phyloP scores from a whole-genome alignment of 768 basidiomycete genomes.

The Hericium rajendrae region DNA sequence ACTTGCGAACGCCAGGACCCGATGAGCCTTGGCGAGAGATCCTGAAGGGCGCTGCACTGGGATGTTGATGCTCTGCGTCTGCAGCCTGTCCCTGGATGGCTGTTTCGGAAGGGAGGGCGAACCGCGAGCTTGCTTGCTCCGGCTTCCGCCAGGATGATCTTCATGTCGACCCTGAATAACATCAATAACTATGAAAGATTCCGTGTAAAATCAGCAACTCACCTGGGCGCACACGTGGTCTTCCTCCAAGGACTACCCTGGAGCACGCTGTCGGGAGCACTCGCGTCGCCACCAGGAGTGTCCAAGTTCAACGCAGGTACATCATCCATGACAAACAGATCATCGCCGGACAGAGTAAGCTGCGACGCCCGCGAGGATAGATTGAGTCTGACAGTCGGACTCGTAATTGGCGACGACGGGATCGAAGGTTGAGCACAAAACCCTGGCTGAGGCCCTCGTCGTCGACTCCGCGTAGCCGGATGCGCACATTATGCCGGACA shows the following conservation, averaged over 20 bases:
- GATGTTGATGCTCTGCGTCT: background rate
- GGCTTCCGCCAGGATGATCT: constrained; percentile 77
- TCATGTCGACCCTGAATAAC: constrained; percentile 63
- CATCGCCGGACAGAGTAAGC: constrained; percentile 36
- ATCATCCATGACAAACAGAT: constrained; percentile 82
- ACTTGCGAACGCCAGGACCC: background rate
- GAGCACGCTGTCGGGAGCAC: background rate
- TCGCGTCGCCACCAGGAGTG: constrained; percentile 2
- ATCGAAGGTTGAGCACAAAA: constrained; percentile 61
- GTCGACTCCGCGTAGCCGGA: constrained; percentile 84
- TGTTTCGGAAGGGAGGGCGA: background rate
- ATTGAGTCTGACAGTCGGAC: constrained; percentile 20
- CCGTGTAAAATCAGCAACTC: constrained; percentile 13
- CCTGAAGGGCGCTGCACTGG: background rate
- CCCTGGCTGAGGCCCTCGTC: constrained; percentile 95
- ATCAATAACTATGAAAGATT: background rate
- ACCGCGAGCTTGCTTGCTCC: constrained; percentile 21
- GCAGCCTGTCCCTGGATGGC: background rate
- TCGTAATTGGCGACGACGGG: constrained; percentile 19
- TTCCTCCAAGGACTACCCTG: constrained; percentile 23
- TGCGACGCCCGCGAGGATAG: constrained; percentile 13
- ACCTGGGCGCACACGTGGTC: constrained; percentile 38
- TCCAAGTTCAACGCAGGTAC: constrained; percentile 20
- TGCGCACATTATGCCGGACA: constrained; percentile 91
- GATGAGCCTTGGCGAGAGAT: background rate